phyloP scores from a whole-genome alignment of 2,329 filamentous ascomycete species.

The Dothideomycetes sp. region DNA sequence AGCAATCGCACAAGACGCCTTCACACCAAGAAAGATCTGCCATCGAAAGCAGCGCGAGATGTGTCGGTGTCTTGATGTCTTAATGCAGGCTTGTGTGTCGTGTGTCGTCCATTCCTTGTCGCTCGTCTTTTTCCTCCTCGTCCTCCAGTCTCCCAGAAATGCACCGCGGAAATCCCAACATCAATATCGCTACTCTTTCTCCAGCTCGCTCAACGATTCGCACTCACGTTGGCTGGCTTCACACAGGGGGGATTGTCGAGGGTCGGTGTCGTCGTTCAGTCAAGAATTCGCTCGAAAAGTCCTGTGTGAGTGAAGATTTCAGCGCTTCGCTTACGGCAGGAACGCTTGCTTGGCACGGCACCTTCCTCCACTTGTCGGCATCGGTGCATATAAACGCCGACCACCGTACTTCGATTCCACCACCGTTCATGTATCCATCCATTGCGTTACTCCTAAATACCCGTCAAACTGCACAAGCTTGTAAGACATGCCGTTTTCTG shows the following conservation, averaged over 20 bases:
- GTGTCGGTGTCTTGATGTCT: not conserved
- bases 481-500: too few relatives aligned
- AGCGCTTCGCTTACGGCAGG: too few relatives aligned
- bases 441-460: too few relatives aligned
- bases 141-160: not conserved
- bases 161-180: not conserved
- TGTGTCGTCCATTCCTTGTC: not conserved
- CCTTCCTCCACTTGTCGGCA: too few relatives aligned
- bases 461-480: too few relatives aligned
- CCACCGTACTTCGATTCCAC: too few relatives aligned
- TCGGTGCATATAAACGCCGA: too few relatives aligned
- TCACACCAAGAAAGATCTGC: not conserved
- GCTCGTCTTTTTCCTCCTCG: not conserved
- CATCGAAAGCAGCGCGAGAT: not conserved
- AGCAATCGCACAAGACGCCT: not conserved
- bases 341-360: too few relatives aligned
- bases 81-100: not conserved
- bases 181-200: constrained; percentile 1
- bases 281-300: too few relatives aligned
- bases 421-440: too few relatives aligned
- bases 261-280: constrained; percentile 12
- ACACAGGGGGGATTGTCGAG: constrained; percentile 12
- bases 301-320: too few relatives aligned
- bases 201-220: constrained; percentile 1
- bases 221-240: constrained; percentile 13